phyloP scores from a whole-genome alignment of 441 rosid genomes.

The Erodium trifolium region DNA sequence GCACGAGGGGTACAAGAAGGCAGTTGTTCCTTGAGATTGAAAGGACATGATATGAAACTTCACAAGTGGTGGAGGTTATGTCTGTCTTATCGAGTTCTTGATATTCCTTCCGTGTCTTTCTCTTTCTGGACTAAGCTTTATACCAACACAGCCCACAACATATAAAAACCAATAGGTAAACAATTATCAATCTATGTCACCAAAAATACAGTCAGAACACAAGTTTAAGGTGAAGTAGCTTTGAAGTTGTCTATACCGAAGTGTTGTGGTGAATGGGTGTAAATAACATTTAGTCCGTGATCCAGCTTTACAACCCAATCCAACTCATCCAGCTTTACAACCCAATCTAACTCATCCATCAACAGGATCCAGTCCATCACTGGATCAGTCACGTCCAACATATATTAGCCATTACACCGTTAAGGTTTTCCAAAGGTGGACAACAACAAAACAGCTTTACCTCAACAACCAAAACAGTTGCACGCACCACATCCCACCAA shows the following conservation, averaged over 20 bases:
- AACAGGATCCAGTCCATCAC: slow-evolving; percentile 27
- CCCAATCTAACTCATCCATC: slow-evolving; percentile 27
- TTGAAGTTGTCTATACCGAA: slow-evolving; percentile 25
- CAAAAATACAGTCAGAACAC: slow-evolving; percentile 4
- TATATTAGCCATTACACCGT: slow-evolving; percentile 9
- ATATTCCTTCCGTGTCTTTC: no score
- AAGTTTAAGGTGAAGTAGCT: slow-evolving; percentile 14
- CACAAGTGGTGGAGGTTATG: no score
- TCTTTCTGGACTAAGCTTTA: no score
- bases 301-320: slow-evolving; percentile 27
- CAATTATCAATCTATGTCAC: no score
- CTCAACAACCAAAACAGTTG: slow-evolving; percentile 42
- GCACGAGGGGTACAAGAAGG: no score
- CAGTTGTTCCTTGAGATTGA: no score
- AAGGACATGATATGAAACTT: no score
- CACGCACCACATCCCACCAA: slow-evolving; percentile 45
- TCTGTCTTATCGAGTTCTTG: no score
- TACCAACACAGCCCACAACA: slow-evolving; percentile 12
- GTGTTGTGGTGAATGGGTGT: no score
- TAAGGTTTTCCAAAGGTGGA: slow-evolving; percentile 26
- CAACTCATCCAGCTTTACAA: slow-evolving; percentile 31
- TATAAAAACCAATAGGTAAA: slow-evolving; percentile 10
- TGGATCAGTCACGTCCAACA: slow-evolving; percentile 20
- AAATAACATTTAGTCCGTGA: no score
- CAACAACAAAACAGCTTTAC: slow-evolving; percentile 46